These are phyloP conservation scores for Capsicum rhomboideum DNA, from an alignment of 257 asterid species.

Conservation along the genomic window DNA sequence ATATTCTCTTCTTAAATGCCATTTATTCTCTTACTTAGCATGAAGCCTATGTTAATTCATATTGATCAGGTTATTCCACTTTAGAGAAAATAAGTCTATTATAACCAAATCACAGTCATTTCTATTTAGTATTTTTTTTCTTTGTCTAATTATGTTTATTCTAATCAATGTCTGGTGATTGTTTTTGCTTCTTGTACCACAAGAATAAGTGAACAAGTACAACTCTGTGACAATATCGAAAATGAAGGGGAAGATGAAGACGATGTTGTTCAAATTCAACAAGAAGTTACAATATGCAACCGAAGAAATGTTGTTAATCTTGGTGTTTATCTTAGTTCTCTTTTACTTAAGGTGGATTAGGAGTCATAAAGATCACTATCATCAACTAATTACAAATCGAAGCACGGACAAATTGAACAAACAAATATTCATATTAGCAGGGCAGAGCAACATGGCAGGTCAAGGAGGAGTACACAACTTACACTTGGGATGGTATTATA, in stretches of 20 bases:
- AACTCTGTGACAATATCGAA: not conserved
- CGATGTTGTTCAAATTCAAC: not conserved
- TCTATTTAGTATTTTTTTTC: not conserved
- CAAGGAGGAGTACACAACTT: conserved; percentile 9
- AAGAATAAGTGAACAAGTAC: not conserved
- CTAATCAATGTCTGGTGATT: not conserved
- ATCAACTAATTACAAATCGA: not conserved
- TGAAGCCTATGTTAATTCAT: not conserved
- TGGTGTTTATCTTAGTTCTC: not conserved
- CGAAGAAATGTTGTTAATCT: not conserved
- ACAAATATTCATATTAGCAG: conserved; percentile 18
- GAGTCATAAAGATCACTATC: not conserved
- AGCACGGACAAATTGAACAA: not conserved
- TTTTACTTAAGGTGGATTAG: not conserved
- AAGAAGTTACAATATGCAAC: not conserved
- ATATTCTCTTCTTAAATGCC: not conserved
- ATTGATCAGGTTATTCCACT: not conserved
- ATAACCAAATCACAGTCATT: not conserved
- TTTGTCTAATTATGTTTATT: not conserved
- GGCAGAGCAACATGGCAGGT: conserved; percentile 30
- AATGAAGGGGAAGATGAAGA: not conserved
- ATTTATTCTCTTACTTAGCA: not conserved
- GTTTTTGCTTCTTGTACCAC: not conserved
- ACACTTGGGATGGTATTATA: not conserved
- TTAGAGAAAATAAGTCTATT: not conserved